phyloP scores from a whole-genome alignment of 1,284 basidiomycete genomes.

The Ceratobasidium sp. region DNA sequence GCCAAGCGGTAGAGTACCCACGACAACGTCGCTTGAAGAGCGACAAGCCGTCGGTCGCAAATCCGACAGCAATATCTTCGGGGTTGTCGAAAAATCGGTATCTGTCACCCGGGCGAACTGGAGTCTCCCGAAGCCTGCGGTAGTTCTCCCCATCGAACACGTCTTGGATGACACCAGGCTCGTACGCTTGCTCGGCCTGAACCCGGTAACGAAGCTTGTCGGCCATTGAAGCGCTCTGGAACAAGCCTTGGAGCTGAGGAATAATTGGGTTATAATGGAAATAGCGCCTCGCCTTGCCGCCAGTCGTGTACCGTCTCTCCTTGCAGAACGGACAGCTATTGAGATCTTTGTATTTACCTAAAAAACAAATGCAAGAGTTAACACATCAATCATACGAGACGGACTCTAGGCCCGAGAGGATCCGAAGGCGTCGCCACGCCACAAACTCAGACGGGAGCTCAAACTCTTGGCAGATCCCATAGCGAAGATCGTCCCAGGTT shows the following conservation, averaged over 20 bases:
- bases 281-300: slow-evolving; percentile 11
- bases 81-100: slow-evolving; percentile 52
- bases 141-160: slow-evolving; percentile 49
- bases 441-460: slow-evolving; percentile 15
- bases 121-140: slow-evolving; percentile 13
- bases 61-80: slow-evolving; percentile 41
- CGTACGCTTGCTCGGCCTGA: slow-evolving; percentile 42
- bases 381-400: slow-evolving; percentile 46
- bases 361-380: slow-evolving; percentile 47
- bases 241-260: slow-evolving; percentile 40
- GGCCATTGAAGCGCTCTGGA: slow-evolving; percentile 45
- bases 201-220: slow-evolving; percentile 52
- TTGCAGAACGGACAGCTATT: slow-evolving; percentile 46
- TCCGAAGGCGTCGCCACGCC: slow-evolving; percentile 1
- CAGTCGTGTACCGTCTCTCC: slow-evolving; percentile 19
- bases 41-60: slow-evolving; percentile 39
- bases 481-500: slow-evolving; percentile 2
- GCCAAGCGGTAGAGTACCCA: slow-evolving; percentile 31
- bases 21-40: slow-evolving; percentile 35
- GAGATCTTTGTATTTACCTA: slow-evolving; percentile 35
- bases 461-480: background rate
- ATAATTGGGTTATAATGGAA: slow-evolving; percentile 48
- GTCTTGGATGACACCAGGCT: slow-evolving; percentile 48
- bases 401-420: slow-evolving; percentile 15
- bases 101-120: background rate